Evolutionary conservation across 1,284 basidiomycete genomes (phyloP).

Genomic region (Mycosarcoma mackinlayi): DNA sequence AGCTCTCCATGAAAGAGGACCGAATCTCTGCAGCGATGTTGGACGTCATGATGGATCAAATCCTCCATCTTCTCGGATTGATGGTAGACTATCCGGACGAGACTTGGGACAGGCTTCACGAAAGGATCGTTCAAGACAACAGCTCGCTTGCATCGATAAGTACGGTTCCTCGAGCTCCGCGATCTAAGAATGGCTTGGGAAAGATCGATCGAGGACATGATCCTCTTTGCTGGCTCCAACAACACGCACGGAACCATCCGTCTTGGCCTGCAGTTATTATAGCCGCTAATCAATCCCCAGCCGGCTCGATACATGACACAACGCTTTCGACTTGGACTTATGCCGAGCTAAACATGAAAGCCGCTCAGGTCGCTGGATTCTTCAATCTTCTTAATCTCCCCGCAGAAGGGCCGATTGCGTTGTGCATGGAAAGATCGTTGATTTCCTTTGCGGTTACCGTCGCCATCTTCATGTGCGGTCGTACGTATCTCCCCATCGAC

Average conservation of each 20-base stretch:
- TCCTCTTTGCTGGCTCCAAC: slow-evolving; percentile 15
- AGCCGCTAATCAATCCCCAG: background rate
- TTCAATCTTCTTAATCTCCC: slow-evolving; percentile 61
- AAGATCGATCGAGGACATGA: slow-evolving; percentile 5
- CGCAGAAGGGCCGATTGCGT: slow-evolving; percentile 71
- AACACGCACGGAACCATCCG: slow-evolving; percentile 10
- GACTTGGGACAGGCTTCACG: background rate
- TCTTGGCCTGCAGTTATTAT: slow-evolving; percentile 15
- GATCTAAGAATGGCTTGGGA: background rate
- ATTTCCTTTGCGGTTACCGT: slow-evolving; percentile 72
- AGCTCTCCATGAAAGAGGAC: slow-evolving; percentile 22
- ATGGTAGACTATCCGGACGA: background rate
- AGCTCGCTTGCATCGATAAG: background rate
- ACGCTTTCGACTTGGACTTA: slow-evolving; percentile 30
- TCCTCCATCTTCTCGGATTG: slow-evolving; percentile 3
- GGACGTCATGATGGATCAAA: slow-evolving; percentile 10
- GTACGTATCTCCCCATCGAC: slow-evolving; percentile 74
- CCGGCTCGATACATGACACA: slow-evolving; percentile 1
- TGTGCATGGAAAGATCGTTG: slow-evolving; percentile 72
- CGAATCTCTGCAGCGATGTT: slow-evolving; percentile 8
- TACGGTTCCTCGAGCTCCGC: background rate
- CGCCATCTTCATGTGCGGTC: slow-evolving; percentile 73
- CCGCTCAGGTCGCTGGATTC: slow-evolving; percentile 72
- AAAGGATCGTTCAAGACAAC: background rate
- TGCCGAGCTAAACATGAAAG: slow-evolving; percentile 68